A percentile compares a stretch with the other conserved stretches of the same genome.
These are phyloP conservation scores for Elongisporangium prolatum DNA, from an alignment of 352 stramenopile species.

Conservation along the genomic window DNA sequence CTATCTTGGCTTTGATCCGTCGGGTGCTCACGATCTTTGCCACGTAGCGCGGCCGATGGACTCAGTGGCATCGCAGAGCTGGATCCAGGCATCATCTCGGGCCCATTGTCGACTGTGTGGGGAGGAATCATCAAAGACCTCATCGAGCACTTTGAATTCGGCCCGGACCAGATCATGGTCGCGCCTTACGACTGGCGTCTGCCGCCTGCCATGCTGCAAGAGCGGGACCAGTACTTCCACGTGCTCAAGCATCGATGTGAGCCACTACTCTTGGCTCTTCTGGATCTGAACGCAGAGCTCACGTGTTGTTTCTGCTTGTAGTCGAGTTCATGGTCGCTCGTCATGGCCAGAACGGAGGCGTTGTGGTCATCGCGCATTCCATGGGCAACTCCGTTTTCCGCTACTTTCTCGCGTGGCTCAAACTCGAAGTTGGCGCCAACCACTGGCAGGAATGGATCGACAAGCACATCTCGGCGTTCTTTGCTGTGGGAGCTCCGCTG, in stretches of 20 bases:
- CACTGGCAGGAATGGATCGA: constrained; percentile 78
- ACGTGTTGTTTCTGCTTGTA: constrained; percentile 14
- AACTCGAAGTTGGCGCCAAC: constrained; percentile 64
- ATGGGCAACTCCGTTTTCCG: constrained; percentile 79
- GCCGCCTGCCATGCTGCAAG: constrained; percentile 61
- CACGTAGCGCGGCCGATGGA: constrained; percentile 40
- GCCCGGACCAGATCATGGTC: constrained; percentile 63
- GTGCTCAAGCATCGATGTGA: constrained; percentile 60
- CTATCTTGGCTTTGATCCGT: not conserved
- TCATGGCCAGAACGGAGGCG: constrained; percentile 31
- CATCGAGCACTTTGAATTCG: constrained; percentile 61
- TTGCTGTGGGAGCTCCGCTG: constrained; percentile 64
- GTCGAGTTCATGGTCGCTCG: constrained; percentile 58
- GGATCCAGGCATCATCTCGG: constrained; percentile 70
- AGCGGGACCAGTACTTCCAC: constrained; percentile 73
- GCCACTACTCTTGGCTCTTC: not conserved
- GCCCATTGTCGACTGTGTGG: constrained; percentile 71
- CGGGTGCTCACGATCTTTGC: constrained; percentile 3
- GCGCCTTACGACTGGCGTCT: constrained; percentile 80
- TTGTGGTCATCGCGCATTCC: constrained; percentile 79
- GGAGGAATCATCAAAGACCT: constrained; percentile 59
- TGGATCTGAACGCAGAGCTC: constrained; percentile 2
- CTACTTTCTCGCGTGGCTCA: constrained; percentile 82
- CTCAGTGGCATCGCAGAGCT: constrained; percentile 64
- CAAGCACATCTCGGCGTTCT: constrained; percentile 69